phyloP scores from a whole-genome alignment of 2,329 filamentous ascomycete species.

The Xylariaceae sp. region DNA sequence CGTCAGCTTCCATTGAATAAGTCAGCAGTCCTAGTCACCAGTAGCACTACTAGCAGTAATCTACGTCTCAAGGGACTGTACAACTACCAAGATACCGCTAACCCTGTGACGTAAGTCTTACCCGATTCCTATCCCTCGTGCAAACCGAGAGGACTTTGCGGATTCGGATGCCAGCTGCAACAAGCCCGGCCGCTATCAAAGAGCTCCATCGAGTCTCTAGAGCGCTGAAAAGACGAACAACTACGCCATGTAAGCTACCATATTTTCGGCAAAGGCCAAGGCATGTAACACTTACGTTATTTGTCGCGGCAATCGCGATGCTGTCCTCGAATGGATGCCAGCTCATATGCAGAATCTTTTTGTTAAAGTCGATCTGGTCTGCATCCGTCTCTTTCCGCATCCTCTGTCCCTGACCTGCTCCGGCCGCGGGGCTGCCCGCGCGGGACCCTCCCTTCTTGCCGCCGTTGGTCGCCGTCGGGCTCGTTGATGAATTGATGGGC shows the following conservation, averaged over 20 bases:
- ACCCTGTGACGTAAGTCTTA: conserved; percentile 17
- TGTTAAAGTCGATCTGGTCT: conserved; percentile 99
- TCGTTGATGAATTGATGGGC: conserved; percentile 84
- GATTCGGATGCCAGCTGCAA: conserved; percentile 11
- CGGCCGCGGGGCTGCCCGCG: conserved; percentile 82
- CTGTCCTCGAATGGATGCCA: conserved; percentile 99
- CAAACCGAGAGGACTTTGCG: conserved; percentile 9
- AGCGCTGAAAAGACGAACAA: conserved; percentile 80
- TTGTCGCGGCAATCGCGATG: conserved; percentile 98
- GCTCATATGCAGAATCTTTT: conserved; percentile 99
- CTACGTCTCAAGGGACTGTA: conserved; percentile 15
- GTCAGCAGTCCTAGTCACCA: conserved; percentile 16
- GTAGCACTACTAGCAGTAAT: conserved; percentile 18
- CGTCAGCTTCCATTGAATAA: conserved; percentile 26
- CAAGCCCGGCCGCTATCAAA: conserved; percentile 15
- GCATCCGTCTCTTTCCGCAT: conserved; percentile 99
- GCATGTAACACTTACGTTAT: conserved; percentile 76
- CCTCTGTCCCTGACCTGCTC: conserved; percentile 78
- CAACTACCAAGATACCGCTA: conserved; percentile 22
- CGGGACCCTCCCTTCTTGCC: conserved; percentile 87
- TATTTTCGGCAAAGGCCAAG: neutral
- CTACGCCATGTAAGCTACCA: conserved; percentile 46
- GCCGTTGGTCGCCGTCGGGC: conserved; percentile 69
- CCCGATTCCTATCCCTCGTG: conserved; percentile 3
- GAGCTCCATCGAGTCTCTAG: conserved; percentile 43